Conservation (phyloP, 2,329 filamentous ascomycete species). For the Ciborinia camelliae region DNA sequence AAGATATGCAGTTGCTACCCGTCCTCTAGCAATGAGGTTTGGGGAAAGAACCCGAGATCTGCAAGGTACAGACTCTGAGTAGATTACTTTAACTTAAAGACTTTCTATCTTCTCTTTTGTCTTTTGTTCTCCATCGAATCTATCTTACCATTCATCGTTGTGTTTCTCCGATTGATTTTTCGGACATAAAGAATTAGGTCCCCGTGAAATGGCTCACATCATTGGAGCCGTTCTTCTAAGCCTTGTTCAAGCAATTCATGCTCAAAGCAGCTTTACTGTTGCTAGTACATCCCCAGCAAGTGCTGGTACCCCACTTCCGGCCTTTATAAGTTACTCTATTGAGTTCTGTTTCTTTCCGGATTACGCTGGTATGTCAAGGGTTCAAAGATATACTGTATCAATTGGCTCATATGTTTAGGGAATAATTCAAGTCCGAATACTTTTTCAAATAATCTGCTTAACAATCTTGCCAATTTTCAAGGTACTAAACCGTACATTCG, state of each 20-base stretch:
- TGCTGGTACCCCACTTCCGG: constrained; percentile 35
- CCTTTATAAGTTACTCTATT: constrained; percentile 52
- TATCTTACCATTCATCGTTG: background rate
- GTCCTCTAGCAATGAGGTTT: constrained; percentile 11
- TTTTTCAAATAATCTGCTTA: constrained; percentile 58
- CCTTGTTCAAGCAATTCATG: constrained; percentile 8
- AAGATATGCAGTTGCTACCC: constrained; percentile 10
- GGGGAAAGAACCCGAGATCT: background rate
- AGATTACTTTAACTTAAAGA: constrained; percentile 3
- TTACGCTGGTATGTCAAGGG: constrained; percentile 27
- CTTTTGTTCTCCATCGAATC: background rate
- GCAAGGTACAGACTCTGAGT: background rate
- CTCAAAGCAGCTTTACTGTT: constrained; percentile 15
- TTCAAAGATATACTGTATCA: background rate
- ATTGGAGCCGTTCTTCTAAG: constrained; percentile 1
- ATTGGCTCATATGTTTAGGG: constrained; percentile 36
- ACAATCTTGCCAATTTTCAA: constrained; percentile 52
- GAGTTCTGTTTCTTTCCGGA: constrained; percentile 53
- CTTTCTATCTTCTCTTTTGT: background rate
- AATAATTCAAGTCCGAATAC: constrained; percentile 54
- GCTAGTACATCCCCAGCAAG: constrained; percentile 21
- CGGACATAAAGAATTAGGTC: background rate
- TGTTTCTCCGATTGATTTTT: background rate
- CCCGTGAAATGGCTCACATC: constrained; percentile 1
- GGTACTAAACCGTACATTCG: constrained; percentile 58